Base-by-base conservation (phyloP, 257 asterid genomes). In the Scutellaria minor region DNA sequence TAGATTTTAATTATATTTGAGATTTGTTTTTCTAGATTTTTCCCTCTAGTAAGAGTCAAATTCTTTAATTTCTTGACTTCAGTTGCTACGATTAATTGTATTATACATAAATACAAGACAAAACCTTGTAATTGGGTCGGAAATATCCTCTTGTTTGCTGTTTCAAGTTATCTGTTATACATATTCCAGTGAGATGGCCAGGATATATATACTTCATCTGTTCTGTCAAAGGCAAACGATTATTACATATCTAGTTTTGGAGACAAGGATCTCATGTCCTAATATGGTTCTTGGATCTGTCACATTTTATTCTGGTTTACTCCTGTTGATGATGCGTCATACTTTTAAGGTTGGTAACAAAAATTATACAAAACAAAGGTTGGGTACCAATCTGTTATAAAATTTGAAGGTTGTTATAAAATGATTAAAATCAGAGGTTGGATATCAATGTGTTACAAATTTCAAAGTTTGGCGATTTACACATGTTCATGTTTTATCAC, bases 1-100 rank as follows among this genome's bases (percentile, higher is more conserved):
- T 9, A 35, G 52, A 60, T 47, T 45, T 46, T 5, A 52, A 18
- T 41, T 60, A 51, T n/a, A 7, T 48, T 70, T 55, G 14, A 42
- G 35, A 52, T 57, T 12, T 42, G 20, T 13, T 65, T 70, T n/a
- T 70, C 68, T 37, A 2, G 37, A 31, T 20, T 66, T 66, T 45
- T 46, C 52, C 52, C 45, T 56, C 67, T 58, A 14, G 52, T 39
- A 31, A 51, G 67, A 60, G 44, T 14, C 66, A 52, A 73, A 62
- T 59, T 70, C 51, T 74, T 74, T 52, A 64, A 56, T 62, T 72
- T 55, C 64, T 71, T 37, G 57, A 31, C 53, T 46, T 52, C 37
- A 35, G 71, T 18, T 69, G 70, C 62, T 45, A 39, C 41, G 51
- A 52, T 42, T 72, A 54, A 54, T 56, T 22, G 42, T 31, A 31